Evolutionary conservation across 2,329 filamentous ascomycete species (phyloP).

Genomic region (Monilinia vaccinii-corymbosi): DNA sequence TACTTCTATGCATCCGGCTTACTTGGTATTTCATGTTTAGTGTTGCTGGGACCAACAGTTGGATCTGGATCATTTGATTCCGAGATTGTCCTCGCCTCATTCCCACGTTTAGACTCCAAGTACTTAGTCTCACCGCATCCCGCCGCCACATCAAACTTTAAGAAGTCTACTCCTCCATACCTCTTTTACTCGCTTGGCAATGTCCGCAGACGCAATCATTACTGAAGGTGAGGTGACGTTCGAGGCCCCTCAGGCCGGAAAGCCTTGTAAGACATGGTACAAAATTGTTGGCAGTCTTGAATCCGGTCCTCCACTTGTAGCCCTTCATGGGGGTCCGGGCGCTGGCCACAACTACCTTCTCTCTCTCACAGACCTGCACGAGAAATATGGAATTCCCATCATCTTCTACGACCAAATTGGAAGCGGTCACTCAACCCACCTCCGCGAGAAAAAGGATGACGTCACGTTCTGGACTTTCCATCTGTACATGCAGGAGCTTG

Average conservation of each 20-base stretch:
- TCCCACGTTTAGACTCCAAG: not conserved
- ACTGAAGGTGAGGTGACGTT: conserved; percentile 27
- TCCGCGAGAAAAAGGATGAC: conserved; percentile 37
- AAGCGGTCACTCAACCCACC: conserved; percentile 39
- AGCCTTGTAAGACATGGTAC: conserved; percentile 34
- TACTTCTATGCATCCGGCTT: no score
- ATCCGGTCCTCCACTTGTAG: conserved; percentile 4
- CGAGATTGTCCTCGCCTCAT: not conserved
- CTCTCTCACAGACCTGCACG: conserved; percentile 32
- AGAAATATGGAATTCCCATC: conserved; percentile 34
- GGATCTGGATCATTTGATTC: not conserved
- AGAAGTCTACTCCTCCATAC: not conserved
- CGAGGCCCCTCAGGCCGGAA: conserved; percentile 27
- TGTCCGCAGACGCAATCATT: not conserved
- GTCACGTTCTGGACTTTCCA: conserved; percentile 37
- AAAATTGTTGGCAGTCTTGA: conserved; percentile 31
- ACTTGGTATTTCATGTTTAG: not conserved
- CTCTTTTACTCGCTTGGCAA: not conserved
- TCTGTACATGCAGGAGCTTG: conserved; percentile 41
- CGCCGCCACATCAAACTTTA: not conserved
- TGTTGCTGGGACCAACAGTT: no score
- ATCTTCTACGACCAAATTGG: conserved; percentile 48
- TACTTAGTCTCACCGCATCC: not conserved
- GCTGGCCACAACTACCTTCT: conserved; percentile 36
- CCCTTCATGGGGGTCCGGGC: conserved; percentile 39